phyloP scores from a whole-genome alignment of 495 filamentous ascomycete genomes.

The Pseudomonodictys pantanalensis region DNA sequence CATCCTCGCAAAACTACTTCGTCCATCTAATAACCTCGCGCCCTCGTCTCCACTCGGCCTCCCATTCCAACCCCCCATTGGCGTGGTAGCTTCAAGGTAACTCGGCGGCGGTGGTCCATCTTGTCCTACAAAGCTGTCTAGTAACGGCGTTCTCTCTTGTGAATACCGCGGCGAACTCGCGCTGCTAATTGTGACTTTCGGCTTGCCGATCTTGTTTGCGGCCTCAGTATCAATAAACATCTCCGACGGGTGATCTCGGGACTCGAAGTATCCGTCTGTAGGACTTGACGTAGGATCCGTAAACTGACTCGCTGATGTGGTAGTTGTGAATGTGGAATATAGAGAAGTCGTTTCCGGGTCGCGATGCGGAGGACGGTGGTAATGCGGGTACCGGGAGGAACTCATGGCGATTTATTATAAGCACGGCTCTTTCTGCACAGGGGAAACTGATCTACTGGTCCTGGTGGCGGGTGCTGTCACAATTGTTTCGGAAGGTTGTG shows the following conservation, averaged over 20 bases:
- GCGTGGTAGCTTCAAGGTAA: constrained; percentile 25
- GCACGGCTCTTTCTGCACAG: not conserved
- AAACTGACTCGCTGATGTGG: no score
- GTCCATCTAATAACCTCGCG: constrained; percentile 3
- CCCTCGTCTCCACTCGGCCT: constrained; percentile 17
- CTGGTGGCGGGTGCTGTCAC: not conserved
- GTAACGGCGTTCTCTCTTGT: constrained; percentile 4
- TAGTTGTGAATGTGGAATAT: not conserved
- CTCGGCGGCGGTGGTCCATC: constrained; percentile 8
- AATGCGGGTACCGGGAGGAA: not conserved
- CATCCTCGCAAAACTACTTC: not conserved
- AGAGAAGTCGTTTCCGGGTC: not conserved
- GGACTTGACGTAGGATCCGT: not conserved
- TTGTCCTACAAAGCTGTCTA: constrained; percentile 16
- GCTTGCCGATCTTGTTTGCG: constrained; percentile 10
- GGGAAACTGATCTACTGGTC: not conserved
- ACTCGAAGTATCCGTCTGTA: not conserved
- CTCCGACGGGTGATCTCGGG: not conserved
- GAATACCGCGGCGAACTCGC: not conserved
- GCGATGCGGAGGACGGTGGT: no score
- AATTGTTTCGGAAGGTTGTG: not conserved
- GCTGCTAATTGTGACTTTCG: not conserved
- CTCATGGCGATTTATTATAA: not conserved
- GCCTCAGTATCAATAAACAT: constrained; percentile 23
- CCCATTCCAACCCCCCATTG: constrained; percentile 12